These are phyloP conservation scores for Lasiodiplodia sp. DNA, from an alignment of 2,329 filamentous ascomycete species.

Conservation along the genomic window DNA sequence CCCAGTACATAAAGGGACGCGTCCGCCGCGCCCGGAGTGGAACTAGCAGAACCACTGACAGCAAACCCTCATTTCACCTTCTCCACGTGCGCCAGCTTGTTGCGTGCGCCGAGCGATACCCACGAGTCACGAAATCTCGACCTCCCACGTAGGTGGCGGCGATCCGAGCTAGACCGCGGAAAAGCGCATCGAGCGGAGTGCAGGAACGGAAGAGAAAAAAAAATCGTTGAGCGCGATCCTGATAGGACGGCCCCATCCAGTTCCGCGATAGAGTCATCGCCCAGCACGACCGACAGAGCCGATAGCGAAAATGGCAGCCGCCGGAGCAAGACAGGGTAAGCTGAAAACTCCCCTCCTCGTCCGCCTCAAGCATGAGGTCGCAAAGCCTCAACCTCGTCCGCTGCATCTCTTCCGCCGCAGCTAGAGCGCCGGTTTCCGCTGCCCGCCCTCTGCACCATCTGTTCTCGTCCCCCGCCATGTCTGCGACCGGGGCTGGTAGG, in stretches of 20 bases:
- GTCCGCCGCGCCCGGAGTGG: slow-evolving; percentile 1
- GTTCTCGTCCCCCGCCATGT: slow-evolving; percentile 20
- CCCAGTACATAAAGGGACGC: slow-evolving; percentile 11
- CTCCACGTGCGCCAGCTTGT: slow-evolving; percentile 10
- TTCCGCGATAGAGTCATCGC: slow-evolving; percentile 25
- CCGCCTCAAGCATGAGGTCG: slow-evolving; percentile 7
- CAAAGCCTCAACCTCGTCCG: slow-evolving; percentile 12
- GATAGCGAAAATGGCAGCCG: slow-evolving; percentile 6
- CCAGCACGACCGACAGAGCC: not conserved
- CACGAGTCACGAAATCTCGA: slow-evolving; percentile 9
- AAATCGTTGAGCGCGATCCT: slow-evolving; percentile 26
- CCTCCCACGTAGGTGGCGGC: slow-evolving; percentile 11
- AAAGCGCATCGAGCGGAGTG: slow-evolving; percentile 9
- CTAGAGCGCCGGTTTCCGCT: slow-evolving; percentile 18
- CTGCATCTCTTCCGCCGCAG: slow-evolving; percentile 20
- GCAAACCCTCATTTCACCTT: slow-evolving; percentile 5
- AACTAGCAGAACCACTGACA: not conserved
- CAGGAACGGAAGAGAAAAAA: slow-evolving; percentile 8
- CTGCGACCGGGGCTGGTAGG: slow-evolving; percentile 22
- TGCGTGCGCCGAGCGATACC: not conserved
- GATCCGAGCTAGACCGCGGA: slow-evolving; percentile 17
- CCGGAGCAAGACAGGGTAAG: slow-evolving; percentile 22
- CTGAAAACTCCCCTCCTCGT: not conserved
- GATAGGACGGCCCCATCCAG: slow-evolving; percentile 23
- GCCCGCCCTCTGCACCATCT: slow-evolving; percentile 22